Conservation (phyloP, 108 stramenopile genomes). For the Ochromonas danica region DNA sequence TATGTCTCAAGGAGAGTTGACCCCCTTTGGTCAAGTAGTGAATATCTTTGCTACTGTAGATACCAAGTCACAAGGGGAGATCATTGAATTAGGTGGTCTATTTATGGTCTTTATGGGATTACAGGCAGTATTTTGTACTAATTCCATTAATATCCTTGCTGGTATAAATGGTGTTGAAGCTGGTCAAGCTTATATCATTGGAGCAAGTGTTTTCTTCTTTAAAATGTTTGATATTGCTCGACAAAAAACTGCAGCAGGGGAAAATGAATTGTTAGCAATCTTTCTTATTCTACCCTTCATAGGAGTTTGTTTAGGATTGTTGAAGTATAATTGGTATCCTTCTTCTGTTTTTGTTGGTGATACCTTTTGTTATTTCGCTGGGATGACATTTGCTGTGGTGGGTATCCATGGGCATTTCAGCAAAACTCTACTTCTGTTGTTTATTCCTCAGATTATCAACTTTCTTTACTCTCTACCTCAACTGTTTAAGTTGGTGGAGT, state of each 20-base stretch:
- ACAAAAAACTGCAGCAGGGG: neutral
- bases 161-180: conserved; percentile 97
- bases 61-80: conserved; percentile 65
- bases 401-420: conserved; percentile 83
- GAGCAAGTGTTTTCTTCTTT: conserved; percentile 64
- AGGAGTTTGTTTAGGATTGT: conserved; percentile 27
- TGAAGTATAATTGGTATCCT: conserved; percentile 65
- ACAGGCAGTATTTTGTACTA: conserved; percentile 97
- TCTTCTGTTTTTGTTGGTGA: conserved; percentile 94
- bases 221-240: conserved; percentile 36
- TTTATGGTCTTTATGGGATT: conserved; percentile 93
- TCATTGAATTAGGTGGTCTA: conserved; percentile 74
- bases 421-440: conserved; percentile 91
- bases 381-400: conserved; percentile 95
- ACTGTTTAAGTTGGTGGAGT: conserved; percentile 86
- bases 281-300: conserved; percentile 37
- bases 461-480: conserved; percentile 92
- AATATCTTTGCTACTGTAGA: conserved; percentile 59
- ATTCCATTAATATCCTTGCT: conserved; percentile 98
- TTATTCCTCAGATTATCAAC: conserved; percentile 93
- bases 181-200: conserved; percentile 89
- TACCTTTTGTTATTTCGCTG: conserved; percentile 97
- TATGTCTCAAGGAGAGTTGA: conserved; percentile 28
- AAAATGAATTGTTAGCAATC: conserved; percentile 26
- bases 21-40: conserved; percentile 7